phyloP scores from a whole-genome alignment of 73 alveolate genomes.

The Blepharisma japonicum region DNA sequence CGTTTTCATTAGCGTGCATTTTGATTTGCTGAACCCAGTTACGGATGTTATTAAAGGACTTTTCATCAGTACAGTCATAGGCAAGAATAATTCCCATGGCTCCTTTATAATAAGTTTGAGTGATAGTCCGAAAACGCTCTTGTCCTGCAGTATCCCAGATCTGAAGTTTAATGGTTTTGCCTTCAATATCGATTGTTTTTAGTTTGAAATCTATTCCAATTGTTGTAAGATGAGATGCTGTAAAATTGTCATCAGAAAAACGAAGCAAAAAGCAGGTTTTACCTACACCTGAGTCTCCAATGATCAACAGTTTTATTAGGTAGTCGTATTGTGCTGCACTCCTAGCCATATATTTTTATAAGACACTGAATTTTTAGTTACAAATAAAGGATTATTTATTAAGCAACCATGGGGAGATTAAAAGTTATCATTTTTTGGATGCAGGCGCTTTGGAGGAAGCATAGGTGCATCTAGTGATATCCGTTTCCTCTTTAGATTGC shows the following conservation, averaged over 20 bases:
- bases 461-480: too few species aligned
- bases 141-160: conserved; percentile 73
- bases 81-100: conserved; percentile 52
- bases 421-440: too few species aligned
- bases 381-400: too few species aligned
- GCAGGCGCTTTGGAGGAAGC: too few species aligned
- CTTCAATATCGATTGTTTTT: conserved; percentile 53
- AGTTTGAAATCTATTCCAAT: conserved; percentile 69
- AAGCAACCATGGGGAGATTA: too few species aligned
- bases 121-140: conserved; percentile 51
- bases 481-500: too few species aligned
- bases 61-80: conserved; percentile 59
- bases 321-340: conserved; percentile 1
- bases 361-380: too few species aligned
- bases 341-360: not conserved
- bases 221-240: conserved; percentile 52
- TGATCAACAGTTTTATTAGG: conserved; percentile 47
- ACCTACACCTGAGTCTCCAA: conserved; percentile 73
- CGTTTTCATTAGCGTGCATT: conserved; percentile 46
- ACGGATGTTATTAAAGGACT: conserved; percentile 36
- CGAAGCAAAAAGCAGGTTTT: conserved; percentile 61
- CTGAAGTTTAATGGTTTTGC: conserved; percentile 50
- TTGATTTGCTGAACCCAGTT: conserved; percentile 50
- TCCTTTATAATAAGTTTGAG: conserved; percentile 57
- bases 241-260: conserved; percentile 61